These are phyloP conservation scores for Cyberlindnera mississippiensis DNA, from an alignment of 805 yeast genomes.

Conservation along the genomic window DNA sequence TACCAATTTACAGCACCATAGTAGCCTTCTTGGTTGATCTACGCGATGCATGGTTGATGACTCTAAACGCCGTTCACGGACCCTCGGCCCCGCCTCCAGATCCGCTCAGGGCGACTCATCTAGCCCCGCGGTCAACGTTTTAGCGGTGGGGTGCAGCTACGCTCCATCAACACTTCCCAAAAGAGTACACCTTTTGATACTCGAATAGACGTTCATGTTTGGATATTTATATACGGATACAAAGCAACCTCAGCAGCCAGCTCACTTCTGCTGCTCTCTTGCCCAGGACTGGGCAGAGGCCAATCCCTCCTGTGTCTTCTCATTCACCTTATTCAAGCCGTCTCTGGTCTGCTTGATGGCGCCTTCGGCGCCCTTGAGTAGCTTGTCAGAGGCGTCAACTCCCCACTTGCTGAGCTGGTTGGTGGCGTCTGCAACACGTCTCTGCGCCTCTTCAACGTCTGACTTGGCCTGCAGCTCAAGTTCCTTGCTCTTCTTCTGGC, in stretches of 20 bases:
- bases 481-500: constrained; percentile 34
- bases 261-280: constrained; percentile 20
- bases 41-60: no score
- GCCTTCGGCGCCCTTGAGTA: constrained; percentile 31
- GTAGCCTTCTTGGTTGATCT: no score
- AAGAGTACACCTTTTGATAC: no score
- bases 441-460: constrained; percentile 28
- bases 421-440: constrained; percentile 18
- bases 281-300: constrained; percentile 23
- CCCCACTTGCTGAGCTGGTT: constrained; percentile 27
- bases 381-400: constrained; percentile 25
- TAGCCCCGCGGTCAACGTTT: no score
- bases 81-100: no score
- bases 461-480: constrained; percentile 30
- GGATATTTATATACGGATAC: not conserved
- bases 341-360: constrained; percentile 26
- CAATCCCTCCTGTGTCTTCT: constrained; percentile 22
- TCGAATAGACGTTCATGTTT: not conserved
- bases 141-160: no score
- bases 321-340: constrained; percentile 24
- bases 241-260: not conserved
- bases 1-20: no score
- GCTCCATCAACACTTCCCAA: no score
- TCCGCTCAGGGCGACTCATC: no score
- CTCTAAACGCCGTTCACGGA: no score